phyloP scores from a whole-genome alignment of 73 alveolate genomes.

The Uronychia setigera region DNA sequence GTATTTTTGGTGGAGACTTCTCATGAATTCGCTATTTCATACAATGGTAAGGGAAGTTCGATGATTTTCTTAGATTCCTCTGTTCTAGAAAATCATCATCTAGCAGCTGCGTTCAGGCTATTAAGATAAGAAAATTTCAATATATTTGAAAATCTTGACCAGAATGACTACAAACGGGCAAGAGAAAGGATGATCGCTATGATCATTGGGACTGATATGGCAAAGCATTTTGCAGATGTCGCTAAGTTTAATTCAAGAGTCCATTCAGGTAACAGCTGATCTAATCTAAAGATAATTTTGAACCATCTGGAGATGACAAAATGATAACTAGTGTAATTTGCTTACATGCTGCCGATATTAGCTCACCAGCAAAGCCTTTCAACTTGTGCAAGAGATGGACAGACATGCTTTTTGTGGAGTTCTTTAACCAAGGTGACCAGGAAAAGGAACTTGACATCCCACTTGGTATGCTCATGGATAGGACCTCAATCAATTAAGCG shows the following conservation, averaged over 20 bases:
- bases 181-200: conserved; percentile 48
- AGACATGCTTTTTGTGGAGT: conserved; percentile 36
- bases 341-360: conserved; percentile 38
- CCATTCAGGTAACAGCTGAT: not conserved
- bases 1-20: conserved; percentile 35
- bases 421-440: conserved; percentile 80
- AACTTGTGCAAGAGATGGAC: conserved; percentile 62
- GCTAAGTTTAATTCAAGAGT: conserved; percentile 39
- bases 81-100: conserved; percentile 77
- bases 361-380: conserved; percentile 37
- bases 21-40: conserved; percentile 42
- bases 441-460: conserved; percentile 17
- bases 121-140: conserved; percentile 16
- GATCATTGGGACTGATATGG: conserved; percentile 61
- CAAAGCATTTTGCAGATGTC: conserved; percentile 47
- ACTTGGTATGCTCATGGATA: conserved; percentile 3
- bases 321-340: not conserved
- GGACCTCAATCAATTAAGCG: conserved; percentile 3
- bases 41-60: conserved; percentile 36
- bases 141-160: conserved; percentile 24
- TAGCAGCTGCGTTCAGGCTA: conserved; percentile 23
- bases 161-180: conserved; percentile 32
- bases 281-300: conserved; percentile 61
- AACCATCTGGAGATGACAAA: conserved; percentile 34
- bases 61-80: conserved; percentile 35